Evolutionary conservation across 805 yeast genomes (phyloP).

Genomic region (Helenozyma baotianmanensis): DNA sequence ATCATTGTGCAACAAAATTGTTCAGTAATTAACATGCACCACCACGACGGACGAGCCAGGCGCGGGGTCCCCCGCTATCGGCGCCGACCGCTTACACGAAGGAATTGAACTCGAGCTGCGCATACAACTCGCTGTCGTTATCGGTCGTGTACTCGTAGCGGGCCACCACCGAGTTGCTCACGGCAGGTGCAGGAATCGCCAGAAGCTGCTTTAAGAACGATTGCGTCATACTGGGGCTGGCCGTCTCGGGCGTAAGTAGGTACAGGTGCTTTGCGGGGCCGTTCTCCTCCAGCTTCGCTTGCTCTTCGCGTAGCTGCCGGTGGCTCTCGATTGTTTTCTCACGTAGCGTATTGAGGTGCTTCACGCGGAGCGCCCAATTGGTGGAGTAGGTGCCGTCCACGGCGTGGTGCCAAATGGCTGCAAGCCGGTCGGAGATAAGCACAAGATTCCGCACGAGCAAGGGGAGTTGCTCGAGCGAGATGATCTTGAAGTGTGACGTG

Average conservation of each 20-base stretch:
- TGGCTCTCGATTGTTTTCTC: slow-evolving; percentile 26
- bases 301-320: slow-evolving; percentile 24
- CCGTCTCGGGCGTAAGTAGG: slow-evolving; percentile 1
- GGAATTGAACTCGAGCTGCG: slow-evolving; percentile 28
- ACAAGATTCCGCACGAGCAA: slow-evolving; percentile 63
- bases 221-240: slow-evolving; percentile 20
- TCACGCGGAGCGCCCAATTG: slow-evolving; percentile 66
- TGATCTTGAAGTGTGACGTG: slow-evolving; percentile 68
- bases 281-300: slow-evolving; percentile 4
- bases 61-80: too few species aligned
- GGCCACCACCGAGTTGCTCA: not conserved
- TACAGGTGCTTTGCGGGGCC: not conserved
- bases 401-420: slow-evolving; percentile 66
- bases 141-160: slow-evolving; percentile 20
- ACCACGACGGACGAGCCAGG: too few species aligned
- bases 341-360: slow-evolving; percentile 42
- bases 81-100: too few species aligned
- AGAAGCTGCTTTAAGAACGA: slow-evolving; percentile 32
- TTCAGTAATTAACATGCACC: too few species aligned
- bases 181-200: not conserved
- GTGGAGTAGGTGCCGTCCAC: slow-evolving; percentile 45
- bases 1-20: too few species aligned
- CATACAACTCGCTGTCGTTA: slow-evolving; percentile 19
- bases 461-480: slow-evolving; percentile 57
- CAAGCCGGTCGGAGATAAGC: slow-evolving; percentile 63